These are phyloP conservation scores for Thalia dealbata DNA, from an alignment of 176 grass and related monocot genomes.

Conservation along the genomic window DNA sequence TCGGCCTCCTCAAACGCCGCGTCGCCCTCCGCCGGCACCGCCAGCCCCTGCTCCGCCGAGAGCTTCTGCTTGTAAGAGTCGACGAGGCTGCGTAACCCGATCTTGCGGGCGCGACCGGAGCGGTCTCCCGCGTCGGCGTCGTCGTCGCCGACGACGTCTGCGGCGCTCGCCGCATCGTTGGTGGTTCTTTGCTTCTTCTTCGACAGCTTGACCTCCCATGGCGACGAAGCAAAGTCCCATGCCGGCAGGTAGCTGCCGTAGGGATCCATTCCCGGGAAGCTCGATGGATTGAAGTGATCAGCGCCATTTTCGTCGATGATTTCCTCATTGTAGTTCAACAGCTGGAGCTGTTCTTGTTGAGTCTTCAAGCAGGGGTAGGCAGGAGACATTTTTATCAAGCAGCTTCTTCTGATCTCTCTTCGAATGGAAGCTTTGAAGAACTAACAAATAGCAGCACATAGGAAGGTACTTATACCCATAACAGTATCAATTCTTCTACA, in stretches of 20 bases:
- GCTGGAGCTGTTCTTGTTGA: neutral
- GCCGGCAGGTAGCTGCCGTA: neutral
- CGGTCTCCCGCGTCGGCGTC: neutral
- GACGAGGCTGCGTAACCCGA: conserved; percentile 33
- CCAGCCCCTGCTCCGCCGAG: conserved; percentile 34
- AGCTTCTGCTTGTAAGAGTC: conserved; percentile 60
- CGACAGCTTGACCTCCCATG: neutral
- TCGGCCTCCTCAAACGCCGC: neutral
- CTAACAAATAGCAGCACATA: too few relatives aligned
- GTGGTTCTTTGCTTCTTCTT: neutral
- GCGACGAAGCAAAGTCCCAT: neutral
- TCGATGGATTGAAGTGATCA: neutral
- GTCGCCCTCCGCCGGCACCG: neutral
- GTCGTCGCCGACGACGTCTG: neutral
- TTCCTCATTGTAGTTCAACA: neutral
- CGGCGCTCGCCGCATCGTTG: neutral
- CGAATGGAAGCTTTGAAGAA: too few relatives aligned
- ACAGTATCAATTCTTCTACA: too few relatives aligned
- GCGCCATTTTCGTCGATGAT: neutral
- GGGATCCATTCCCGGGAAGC: neutral
- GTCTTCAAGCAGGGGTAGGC: neutral
- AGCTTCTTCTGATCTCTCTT: neutral
- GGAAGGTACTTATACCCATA: too few relatives aligned
- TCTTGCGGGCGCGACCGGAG: conserved; percentile 21
- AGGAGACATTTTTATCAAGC: neutral